Evolutionary conservation across 208 protist genomes (phyloP).

Genomic region (Leishmania arabica): DNA sequence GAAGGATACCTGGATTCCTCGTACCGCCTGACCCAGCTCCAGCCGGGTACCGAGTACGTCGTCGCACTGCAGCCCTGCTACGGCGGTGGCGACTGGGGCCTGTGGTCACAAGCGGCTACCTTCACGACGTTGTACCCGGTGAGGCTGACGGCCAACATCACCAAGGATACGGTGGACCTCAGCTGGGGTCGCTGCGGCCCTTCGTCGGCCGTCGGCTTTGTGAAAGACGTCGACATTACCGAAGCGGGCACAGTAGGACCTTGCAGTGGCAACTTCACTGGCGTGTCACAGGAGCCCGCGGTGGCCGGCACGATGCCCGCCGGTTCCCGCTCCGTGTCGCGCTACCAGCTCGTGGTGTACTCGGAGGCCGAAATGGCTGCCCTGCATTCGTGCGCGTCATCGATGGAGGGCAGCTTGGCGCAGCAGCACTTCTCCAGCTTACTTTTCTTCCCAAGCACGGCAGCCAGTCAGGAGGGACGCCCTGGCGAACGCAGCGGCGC

Average conservation of each 20-base stretch:
- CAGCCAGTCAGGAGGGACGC: conserved; percentile 1
- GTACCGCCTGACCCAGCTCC: conserved; percentile 68
- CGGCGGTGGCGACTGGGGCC: conserved; percentile 72
- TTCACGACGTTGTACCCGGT: conserved; percentile 72
- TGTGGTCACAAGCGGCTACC: conserved; percentile 72
- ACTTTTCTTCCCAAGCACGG: background rate
- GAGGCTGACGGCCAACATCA: conserved; percentile 36
- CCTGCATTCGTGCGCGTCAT: conserved; percentile 14
- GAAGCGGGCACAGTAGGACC: background rate
- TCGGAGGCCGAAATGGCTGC: conserved; percentile 33
- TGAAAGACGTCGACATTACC: conserved; percentile 1
- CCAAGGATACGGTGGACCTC: conserved; percentile 42
- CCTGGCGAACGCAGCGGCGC: background rate
- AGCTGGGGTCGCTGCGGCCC: conserved; percentile 32
- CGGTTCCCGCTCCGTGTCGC: conserved; percentile 29
- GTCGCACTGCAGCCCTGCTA: conserved; percentile 88
- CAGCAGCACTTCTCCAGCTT: conserved; percentile 18
- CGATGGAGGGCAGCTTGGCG: conserved; percentile 23
- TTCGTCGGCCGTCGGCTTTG: conserved; percentile 17
- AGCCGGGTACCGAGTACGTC: conserved; percentile 74
- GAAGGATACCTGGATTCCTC: conserved; percentile 8
- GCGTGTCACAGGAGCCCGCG: background rate
- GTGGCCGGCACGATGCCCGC: conserved; percentile 4
- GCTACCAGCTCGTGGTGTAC: conserved; percentile 54
- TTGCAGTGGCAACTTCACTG: background rate